Evolutionary conservation across 164 flowering plant genomes (phyloP), one percentile per base, ranked within the genome.

Genomic region (Umbellularia californica): DNA sequence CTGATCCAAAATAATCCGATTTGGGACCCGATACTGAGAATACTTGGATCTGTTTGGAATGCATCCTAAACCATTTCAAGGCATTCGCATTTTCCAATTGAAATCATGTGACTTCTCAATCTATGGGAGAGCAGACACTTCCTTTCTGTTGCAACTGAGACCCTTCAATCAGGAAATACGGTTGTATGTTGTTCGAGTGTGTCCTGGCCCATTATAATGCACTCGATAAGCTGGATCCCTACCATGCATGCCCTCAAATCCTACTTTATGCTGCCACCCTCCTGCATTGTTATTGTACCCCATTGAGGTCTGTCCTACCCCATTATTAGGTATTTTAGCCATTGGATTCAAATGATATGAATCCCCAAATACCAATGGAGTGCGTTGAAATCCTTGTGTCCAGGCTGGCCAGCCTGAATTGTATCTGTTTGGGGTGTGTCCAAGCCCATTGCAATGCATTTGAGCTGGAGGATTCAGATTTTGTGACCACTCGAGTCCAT

Each of bases 381-480:
- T 23, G 27, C 15, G 27, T 65, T 65, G 68, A 23, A 28, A 0
- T 65, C 68, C 68, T 23, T 65, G 68, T 15, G 68, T 14, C 68
- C 68, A 65, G 20, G 24, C 28, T 23, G 28, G 17, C 12, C 12
- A 25, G 12, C 24, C 15, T 7, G 23, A 28, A 23, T 65, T 65
- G 68, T 27, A 14, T 25, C 28, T 0, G 68, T 65, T 65, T 25
- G 68, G 27, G 30, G 28, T 30, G 35, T 30, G 30, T 23, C 30
- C 68, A 17, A 7, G 28, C 20, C 68, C 23, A 14, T 12, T 65
- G 33, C 13, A 23, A 2, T 58, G 71, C 58, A 33, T 20, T 11
- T 25, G n/a, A 64, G 30, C 55, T 19, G 62, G 20, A 2, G 58
- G 72, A 68, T 68, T 72, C 20, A 19, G 74, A 68, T 22, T 23